A percentile compares a stretch with the other conserved stretches of the same genome.
Evolutionary conservation across 305 asterid species (phyloP).

Genomic region (Rubia occidens): DNA sequence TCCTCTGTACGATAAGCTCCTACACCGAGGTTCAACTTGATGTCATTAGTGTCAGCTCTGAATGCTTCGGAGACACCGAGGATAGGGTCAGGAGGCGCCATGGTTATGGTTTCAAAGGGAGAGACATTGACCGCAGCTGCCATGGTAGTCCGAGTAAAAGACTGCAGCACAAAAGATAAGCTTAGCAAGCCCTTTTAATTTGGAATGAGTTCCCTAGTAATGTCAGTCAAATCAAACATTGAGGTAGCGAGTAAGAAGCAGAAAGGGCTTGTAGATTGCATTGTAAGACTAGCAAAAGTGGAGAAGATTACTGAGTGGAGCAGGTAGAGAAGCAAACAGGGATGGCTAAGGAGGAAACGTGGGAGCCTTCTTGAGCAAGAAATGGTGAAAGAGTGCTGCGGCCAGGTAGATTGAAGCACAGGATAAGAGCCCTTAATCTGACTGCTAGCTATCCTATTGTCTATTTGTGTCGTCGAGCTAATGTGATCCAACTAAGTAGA

Average conservation of each 20-base stretch:
- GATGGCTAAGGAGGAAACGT: not conserved
- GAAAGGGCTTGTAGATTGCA: not conserved
- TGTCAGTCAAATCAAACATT: not conserved
- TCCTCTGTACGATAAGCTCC: constrained; percentile 98
- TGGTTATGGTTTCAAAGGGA: constrained; percentile 52
- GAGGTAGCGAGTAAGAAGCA: not conserved
- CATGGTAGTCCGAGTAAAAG: constrained; percentile 53
- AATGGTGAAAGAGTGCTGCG: not conserved
- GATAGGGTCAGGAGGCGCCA: constrained; percentile 99
- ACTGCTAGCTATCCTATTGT: not conserved
- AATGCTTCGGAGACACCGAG: constrained; percentile 97
- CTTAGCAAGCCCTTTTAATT: no score
- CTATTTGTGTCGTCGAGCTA: not conserved
- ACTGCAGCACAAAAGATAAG: constrained; percentile 25
- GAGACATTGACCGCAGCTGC: constrained; percentile 49
- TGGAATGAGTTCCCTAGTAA: no score
- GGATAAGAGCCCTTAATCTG: not conserved
- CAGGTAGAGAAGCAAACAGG: constrained; percentile 7
- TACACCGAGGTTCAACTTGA: constrained; percentile 93
- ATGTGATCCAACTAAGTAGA: not conserved
- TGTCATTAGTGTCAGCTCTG: constrained; percentile 68
- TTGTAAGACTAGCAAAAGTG: not conserved
- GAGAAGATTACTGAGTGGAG: not conserved
- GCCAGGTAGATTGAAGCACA: not conserved
- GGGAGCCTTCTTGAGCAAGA: not conserved